These are phyloP conservation scores for Saccharum hybrid DNA, from an alignment of 202 grass and related monocot genomes.

Conservation along the genomic window DNA sequence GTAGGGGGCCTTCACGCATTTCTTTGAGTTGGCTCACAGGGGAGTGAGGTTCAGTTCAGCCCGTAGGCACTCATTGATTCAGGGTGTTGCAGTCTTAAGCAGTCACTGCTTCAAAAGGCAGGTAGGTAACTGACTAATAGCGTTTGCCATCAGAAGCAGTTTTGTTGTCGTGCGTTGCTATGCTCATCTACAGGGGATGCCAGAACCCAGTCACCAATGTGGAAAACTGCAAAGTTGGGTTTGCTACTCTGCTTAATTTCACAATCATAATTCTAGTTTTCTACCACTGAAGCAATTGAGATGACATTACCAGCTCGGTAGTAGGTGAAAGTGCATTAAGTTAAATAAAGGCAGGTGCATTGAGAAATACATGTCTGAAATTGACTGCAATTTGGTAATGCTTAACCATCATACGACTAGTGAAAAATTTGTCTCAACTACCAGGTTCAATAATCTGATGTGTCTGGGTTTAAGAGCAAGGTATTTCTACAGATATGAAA, in stretches of 20 bases:
- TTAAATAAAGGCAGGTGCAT: slow-evolving; percentile 6
- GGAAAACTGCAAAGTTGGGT: slow-evolving; percentile 18
- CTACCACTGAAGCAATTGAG: slow-evolving; percentile 29
- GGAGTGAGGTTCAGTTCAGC: neutral
- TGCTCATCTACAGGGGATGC: neutral
- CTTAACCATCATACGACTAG: slow-evolving; percentile 13
- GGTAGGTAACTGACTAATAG: neutral
- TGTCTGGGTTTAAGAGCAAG: neutral
- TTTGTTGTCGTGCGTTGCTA: neutral
- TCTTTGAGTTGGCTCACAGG: neutral
- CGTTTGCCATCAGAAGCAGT: neutral
- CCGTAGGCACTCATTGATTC: neutral
- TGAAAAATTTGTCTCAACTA: neutral
- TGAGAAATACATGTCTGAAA: neutral
- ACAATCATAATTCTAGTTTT: neutral
- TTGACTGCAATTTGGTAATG: slow-evolving; percentile 24
- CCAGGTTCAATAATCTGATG: slow-evolving; percentile 18
- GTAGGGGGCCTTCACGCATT: neutral
- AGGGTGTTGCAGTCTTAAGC: neutral
- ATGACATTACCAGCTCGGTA: slow-evolving; percentile 23
- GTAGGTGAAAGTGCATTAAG: slow-evolving; percentile 8
- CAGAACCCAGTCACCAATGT: neutral
- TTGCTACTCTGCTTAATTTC: neutral
- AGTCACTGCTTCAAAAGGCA: neutral
- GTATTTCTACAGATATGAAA: slow-evolving; percentile 30